Base-by-base conservation (phyloP, 192 early-diverging fungal species). In the Ambispora gerdemannii region DNA sequence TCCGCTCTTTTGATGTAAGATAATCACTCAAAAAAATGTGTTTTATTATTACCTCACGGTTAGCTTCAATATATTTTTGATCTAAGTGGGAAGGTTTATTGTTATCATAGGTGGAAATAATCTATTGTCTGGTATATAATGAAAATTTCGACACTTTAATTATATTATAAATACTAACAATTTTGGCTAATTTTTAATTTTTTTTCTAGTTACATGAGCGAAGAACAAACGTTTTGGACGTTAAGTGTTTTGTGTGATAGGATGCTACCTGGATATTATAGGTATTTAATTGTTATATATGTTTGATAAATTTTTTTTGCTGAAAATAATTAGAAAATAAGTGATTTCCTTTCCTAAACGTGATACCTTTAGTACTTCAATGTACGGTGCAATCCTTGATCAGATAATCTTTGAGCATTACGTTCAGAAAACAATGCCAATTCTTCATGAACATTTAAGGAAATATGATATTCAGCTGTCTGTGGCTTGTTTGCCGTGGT, bases 201-300 rank as follows among this genome's bases (percentile, higher is more conserved):
- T 28, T 59, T 58, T 34, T 19, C 20, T 78, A 82, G 83, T 30
- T 97, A 91, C 71, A 86, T 93, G 80, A 91, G 87, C 3, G 97
- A 99, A 74, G 96, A 99, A 82, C 96, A 99, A 75, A 93, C 93
- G 19, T 99, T 99, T 74, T 99, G 95, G 93, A 89, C 91, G 8
- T 76, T 99, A 63, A 90, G 91, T 10, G 88, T 97, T 15, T 79
- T 98, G 52, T 93, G 92, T 72, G 94, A 97, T 67, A 84, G 88
- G 30, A 79, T 97, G 72, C 84, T 97, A 50, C 96, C 97, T 13
- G 93, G 93, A 19, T 99, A 99, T 78, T 99, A 99, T 73, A 88
- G 74, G 79, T 83, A 30, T 11, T 25, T 28, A 25, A 75, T 34
- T 2, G 8, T 30, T 25, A 25, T 10, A n/a, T 34, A n/a, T 28